These are phyloP conservation scores for Coriolopsis trogii DNA, from an alignment of 1,284 basidiomycete species.

Conservation along the genomic window DNA sequence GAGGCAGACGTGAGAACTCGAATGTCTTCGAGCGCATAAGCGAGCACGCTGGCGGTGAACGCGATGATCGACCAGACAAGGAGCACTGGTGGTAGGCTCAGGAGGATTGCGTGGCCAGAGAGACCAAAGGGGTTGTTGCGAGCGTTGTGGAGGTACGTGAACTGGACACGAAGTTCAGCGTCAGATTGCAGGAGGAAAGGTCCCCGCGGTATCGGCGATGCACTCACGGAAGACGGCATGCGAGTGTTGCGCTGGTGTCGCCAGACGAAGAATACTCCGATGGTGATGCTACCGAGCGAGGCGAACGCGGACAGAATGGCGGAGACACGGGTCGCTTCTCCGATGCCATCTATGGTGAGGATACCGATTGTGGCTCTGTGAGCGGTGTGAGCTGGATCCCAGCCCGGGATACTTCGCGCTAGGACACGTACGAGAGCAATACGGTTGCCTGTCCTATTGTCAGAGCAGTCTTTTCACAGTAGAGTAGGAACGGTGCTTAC, in stretches of 20 bases:
- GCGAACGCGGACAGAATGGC: constrained; percentile 50
- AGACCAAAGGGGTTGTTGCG: constrained; percentile 47
- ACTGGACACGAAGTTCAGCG: constrained; percentile 32
- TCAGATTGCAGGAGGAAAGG: background rate
- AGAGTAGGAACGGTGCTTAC: constrained; percentile 35
- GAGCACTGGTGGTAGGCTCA: constrained; percentile 55
- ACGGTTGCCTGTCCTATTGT: constrained; percentile 49
- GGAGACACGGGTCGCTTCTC: constrained; percentile 41
- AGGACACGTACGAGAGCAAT: constrained; percentile 54
- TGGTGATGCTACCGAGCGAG: constrained; percentile 54
- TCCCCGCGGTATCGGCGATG: background rate
- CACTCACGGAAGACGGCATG: constrained; percentile 44
- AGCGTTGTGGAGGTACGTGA: constrained; percentile 55
- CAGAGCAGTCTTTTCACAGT: constrained; percentile 7
- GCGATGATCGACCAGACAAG: constrained; percentile 56
- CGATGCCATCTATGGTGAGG: constrained; percentile 47
- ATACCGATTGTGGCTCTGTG: constrained; percentile 57
- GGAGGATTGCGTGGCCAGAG: constrained; percentile 52
- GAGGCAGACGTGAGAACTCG: constrained; percentile 28
- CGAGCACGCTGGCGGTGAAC: constrained; percentile 48
- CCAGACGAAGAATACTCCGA: constrained; percentile 61
- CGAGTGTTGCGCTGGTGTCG: constrained; percentile 48
- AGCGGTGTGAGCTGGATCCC: no score
- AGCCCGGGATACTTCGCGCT: no score
- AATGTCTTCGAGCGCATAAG: constrained; percentile 44